A percentile compares a stretch with the other conserved stretches of the same genome.
Conservation (phyloP, 1,284 basidiomycete species). For the Rhodotorula sp. region DNA sequence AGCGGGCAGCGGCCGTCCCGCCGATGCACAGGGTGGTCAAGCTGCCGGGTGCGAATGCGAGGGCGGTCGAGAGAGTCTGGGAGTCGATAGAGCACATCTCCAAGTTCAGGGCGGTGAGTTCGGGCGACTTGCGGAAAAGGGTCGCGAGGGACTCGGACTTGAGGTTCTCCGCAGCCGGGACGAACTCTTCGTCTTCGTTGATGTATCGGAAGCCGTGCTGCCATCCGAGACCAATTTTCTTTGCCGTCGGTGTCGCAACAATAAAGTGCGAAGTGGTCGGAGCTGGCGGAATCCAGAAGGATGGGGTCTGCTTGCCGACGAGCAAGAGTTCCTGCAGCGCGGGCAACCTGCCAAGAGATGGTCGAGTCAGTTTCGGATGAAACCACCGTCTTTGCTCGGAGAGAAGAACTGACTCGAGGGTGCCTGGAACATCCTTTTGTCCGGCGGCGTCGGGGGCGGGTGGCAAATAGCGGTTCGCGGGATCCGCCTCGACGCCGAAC, state of each 20-base stretch:
- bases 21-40: slow-evolving; percentile 17
- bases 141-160: neutral
- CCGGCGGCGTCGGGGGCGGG: neutral
- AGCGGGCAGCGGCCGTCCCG: slow-evolving; percentile 5
- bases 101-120: slow-evolving; percentile 9
- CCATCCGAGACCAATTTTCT: neutral
- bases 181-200: neutral
- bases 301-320: slow-evolving; percentile 5
- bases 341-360: neutral
- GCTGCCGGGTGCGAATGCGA: neutral
- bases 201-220: neutral
- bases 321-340: neutral
- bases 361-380: neutral
- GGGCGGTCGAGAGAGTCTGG: slow-evolving; percentile 4
- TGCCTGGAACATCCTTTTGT: slow-evolving; percentile 8
- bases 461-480: slow-evolving; percentile 10
- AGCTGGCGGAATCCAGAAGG: slow-evolving; percentile 15
- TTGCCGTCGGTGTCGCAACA: slow-evolving; percentile 3
- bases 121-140: slow-evolving; percentile 19
- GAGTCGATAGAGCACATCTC: neutral
- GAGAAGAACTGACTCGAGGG: slow-evolving; percentile 10
- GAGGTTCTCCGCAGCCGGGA: neutral
- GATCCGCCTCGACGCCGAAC: neutral
- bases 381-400: neutral
- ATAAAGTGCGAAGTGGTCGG: slow-evolving; percentile 6